A percentile compares a stretch with the other conserved stretches of the same genome.
These are phyloP conservation scores for Agaricales sp. DNA, from an alignment of 1,284 basidiomycete genomes.

Conservation along the genomic window DNA sequence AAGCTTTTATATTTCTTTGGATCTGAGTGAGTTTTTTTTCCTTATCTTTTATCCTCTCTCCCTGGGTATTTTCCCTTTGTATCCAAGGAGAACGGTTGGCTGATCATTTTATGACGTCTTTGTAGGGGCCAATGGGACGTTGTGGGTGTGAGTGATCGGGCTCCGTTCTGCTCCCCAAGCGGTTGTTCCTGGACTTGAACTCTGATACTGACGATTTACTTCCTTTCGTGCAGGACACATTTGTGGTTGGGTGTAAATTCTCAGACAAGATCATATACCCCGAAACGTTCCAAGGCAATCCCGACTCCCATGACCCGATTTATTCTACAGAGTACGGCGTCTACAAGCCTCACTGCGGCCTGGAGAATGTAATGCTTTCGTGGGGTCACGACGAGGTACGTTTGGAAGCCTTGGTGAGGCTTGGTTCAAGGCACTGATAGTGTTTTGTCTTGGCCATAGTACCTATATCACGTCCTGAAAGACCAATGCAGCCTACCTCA, in stretches of 20 bases:
- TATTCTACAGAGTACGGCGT: slow-evolving; percentile 80
- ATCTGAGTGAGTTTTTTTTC: slow-evolving; percentile 33
- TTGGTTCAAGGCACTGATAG: no score
- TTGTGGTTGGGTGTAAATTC: slow-evolving; percentile 81
- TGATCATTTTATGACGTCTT: slow-evolving; percentile 3
- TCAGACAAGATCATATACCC: slow-evolving; percentile 81
- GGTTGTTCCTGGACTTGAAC: not conserved
- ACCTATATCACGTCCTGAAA: slow-evolving; percentile 69
- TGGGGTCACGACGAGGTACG: slow-evolving; percentile 86
- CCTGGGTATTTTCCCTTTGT: not conserved
- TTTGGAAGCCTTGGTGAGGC: slow-evolving; percentile 8
- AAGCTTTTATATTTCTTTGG: slow-evolving; percentile 79
- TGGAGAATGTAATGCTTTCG: slow-evolving; percentile 85
- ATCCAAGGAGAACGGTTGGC: not conserved
- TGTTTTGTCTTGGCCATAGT: slow-evolving; percentile 28
- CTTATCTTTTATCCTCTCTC: not conserved
- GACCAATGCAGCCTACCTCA: slow-evolving; percentile 72
- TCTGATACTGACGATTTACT: slow-evolving; percentile 11
- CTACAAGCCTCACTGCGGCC: slow-evolving; percentile 76
- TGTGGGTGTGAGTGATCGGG: slow-evolving; percentile 52
- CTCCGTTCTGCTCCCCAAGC: slow-evolving; percentile 4
- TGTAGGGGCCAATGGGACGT: slow-evolving; percentile 82
- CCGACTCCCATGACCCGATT: slow-evolving; percentile 60
- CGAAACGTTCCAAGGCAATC: slow-evolving; percentile 75
- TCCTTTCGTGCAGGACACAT: slow-evolving; percentile 54